Evolutionary conservation across 2,329 filamentous ascomycete genomes (phyloP).

Genomic region (Pestalotiopsis sp.): DNA sequence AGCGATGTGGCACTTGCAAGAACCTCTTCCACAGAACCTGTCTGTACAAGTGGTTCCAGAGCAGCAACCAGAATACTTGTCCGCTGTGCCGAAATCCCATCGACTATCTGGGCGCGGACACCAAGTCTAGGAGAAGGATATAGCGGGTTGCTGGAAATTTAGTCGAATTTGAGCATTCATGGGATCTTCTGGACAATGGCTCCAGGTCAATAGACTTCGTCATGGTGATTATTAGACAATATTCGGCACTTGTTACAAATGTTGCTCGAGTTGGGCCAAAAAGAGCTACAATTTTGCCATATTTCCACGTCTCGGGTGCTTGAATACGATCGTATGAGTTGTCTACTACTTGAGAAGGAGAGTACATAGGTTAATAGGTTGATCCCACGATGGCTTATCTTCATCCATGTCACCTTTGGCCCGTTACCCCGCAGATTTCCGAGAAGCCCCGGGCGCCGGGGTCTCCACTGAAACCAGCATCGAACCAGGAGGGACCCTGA

Average conservation of each 20-base stretch:
- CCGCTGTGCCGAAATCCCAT: slow-evolving; percentile 92
- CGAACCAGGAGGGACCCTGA: neutral
- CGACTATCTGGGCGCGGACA: slow-evolving; percentile 48
- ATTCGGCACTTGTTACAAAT: too few relatives aligned
- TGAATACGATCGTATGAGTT: too few relatives aligned
- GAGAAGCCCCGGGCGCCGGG: neutral
- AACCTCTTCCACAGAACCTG: slow-evolving; percentile 90
- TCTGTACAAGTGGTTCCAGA: slow-evolving; percentile 97
- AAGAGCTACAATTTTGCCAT: too few relatives aligned
- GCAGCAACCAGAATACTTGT: slow-evolving; percentile 87
- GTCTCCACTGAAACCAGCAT: neutral
- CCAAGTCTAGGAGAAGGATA: slow-evolving; percentile 21
- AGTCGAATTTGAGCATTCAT: neutral
- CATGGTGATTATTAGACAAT: too few relatives aligned
- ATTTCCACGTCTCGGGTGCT: too few relatives aligned
- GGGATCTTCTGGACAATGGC: neutral
- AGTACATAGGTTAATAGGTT: neutral
- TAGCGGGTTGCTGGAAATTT: neutral
- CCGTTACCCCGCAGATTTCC: neutral
- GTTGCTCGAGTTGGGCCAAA: too few relatives aligned
- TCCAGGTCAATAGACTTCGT: too few relatives aligned
- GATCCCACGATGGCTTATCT: neutral
- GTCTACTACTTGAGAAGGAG: neutral
- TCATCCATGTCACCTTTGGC: neutral
- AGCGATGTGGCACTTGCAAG: slow-evolving; percentile 88